Percentiles rank a stretch among this genome's conserved stretches.
Evolutionary conservation across 495 filamentous ascomycete genomes (phyloP).

Genomic region (Talaromyces wortmannii): DNA sequence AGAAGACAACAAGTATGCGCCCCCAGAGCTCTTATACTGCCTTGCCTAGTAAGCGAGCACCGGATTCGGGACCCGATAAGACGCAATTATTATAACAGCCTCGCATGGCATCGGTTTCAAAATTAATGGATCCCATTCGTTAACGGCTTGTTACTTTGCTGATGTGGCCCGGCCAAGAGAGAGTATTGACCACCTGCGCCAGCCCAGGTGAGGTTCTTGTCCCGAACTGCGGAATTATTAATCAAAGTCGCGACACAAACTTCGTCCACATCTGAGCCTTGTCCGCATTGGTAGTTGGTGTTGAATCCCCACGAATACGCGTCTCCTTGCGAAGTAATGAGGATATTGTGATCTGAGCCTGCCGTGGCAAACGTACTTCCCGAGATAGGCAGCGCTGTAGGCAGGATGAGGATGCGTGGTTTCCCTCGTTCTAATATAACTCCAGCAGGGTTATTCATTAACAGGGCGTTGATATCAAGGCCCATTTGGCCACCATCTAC

Average conservation of each 20-base stretch:
- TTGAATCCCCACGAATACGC: conserved; percentile 59
- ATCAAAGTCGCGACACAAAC: conserved; percentile 51
- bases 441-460: conserved; percentile 32
- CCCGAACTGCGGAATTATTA: conserved; percentile 50
- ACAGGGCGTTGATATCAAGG: conserved; percentile 39
- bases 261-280: conserved; percentile 46
- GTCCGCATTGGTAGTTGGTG: conserved; percentile 55
- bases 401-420: conserved; percentile 49
- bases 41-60: no score
- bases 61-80: no score
- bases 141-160: background rate
- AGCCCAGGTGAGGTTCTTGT: conserved; percentile 47
- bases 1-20: no score
- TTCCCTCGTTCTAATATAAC: conserved; percentile 41
- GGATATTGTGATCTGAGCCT: conserved; percentile 52
- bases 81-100: no score
- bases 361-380: conserved; percentile 34
- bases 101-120: no score
- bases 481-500: conserved; percentile 53
- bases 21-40: no score
- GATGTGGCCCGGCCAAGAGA: conserved; percentile 25
- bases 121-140: background rate
- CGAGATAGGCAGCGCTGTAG: conserved; percentile 42
- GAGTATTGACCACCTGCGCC: conserved; percentile 58
- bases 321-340: conserved; percentile 47